These are phyloP conservation scores for Xylariaceae sp. DNA, from an alignment of 2,329 filamentous ascomycete genomes.

Conservation along the genomic window DNA sequence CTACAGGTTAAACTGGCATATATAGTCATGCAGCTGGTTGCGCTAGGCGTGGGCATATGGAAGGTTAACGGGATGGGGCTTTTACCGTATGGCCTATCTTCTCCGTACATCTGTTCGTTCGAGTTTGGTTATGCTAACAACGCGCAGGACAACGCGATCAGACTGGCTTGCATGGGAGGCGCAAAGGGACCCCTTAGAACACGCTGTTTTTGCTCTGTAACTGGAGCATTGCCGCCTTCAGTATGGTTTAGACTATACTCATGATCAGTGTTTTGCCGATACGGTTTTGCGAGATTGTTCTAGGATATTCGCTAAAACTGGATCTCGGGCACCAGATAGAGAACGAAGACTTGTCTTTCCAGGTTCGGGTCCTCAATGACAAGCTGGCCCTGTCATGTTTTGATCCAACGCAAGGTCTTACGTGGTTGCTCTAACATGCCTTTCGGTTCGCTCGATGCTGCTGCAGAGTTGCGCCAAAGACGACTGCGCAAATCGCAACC, in stretches of 20 bases:
- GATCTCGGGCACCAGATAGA: not conserved
- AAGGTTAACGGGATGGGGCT: slow-evolving; percentile 96
- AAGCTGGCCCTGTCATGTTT: not conserved
- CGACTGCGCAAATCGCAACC: not conserved
- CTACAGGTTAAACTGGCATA: slow-evolving; percentile 83
- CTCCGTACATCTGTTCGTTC: not conserved
- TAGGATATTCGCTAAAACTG: not conserved
- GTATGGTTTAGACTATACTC: not conserved
- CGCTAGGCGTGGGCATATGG: slow-evolving; percentile 83
- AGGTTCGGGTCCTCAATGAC: not conserved
- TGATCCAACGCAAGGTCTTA: not conserved
- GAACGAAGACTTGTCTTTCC: not conserved
- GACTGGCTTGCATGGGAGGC: slow-evolving; percentile 97
- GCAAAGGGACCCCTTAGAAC: slow-evolving; percentile 63
- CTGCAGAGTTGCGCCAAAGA: not conserved
- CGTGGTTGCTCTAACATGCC: not conserved
- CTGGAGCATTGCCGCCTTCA: not conserved
- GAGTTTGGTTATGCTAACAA: slow-evolving; percentile 27
- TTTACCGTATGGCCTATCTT: slow-evolving; percentile 62
- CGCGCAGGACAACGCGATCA: slow-evolving; percentile 77
- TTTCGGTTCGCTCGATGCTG: not conserved
- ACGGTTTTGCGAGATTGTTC: not conserved
- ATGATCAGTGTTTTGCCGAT: not conserved
- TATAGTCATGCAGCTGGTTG: slow-evolving; percentile 77
- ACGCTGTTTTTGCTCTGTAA: slow-evolving; percentile 58